Evolutionary conservation across 768 basidiomycete species (phyloP), one percentile per base, ranked within the genome.

Genomic region (Coprinopsis marcescibilis): DNA sequence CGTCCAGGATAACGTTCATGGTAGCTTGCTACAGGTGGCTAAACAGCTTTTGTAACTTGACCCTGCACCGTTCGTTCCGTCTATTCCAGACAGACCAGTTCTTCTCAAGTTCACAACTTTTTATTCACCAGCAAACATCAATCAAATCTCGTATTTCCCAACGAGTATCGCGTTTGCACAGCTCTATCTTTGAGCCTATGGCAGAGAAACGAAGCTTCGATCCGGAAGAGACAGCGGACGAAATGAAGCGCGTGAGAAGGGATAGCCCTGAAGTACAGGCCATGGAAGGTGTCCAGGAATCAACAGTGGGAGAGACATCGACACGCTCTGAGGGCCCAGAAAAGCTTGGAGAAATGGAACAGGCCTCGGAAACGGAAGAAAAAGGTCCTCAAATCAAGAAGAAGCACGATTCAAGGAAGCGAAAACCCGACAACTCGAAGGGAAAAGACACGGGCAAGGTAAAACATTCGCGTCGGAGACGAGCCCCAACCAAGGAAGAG

Each of bases 381-480:
- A 45, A 10, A 23, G 44, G 44, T 35, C 8, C 34, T 43, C 25
- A 30, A 36, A n/a, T n/a, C n/a, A 29, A 29, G 17, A 43, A 43
- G 41, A 43, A 30, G 19, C 14, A 8, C 26, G 27, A 29, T 15
- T 29, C 41, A 37, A n/a, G n/a, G n/a, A n/a, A n/a, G n/a, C 33
- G 24, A 30, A 53, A 37, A 17, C 48, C n/a, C 19, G 46, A 19
- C 19, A 52, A 41, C 26, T 43, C 45, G 26, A 37, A 52, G 60
- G 49, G 61, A 60, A 33, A 69, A 70, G 38, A 66, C 63, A 34
- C 8, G 19, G 48, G 48, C 40, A 59, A 49, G 70, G 68, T 43
- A 46, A 53, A 23, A 66, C 71, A 72, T 19, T 66, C 70, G 3
- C 71, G 72, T 7, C 66, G 70, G 24, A 69, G 76, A 41, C 66